Base-by-base conservation (phyloP, 306 rosid genomes). In the Fragaria nilgerrensis region DNA sequence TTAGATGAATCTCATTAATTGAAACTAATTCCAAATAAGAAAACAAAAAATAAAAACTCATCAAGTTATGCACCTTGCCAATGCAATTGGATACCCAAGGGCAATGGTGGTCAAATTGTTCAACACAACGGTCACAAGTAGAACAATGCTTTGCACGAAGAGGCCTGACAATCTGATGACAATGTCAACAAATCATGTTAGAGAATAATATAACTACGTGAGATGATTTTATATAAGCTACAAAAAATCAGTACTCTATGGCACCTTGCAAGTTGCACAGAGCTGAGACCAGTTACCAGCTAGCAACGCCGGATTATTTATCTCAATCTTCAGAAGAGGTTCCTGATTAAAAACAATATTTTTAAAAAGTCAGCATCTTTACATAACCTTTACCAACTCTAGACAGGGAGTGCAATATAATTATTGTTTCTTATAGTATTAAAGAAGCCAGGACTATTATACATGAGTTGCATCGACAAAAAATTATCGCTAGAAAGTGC, bases 41-140 rank as follows among this genome's bases (percentile, higher is more conserved):
- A 58, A 9, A 6, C 9, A n/a, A 16, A 15, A 20, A 55, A 17
- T 1, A 22, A 66, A 78, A 73, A 77, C 17, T 50, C 39, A 82
- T 77, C 39, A 72, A 69, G 25, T 45, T 55, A 41, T 50, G 71
- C 80, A 95, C 99, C 99, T 95, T 95, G 88, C 99, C 99, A 49
- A 95, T 91, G 86, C 99, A 96, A 87, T 96, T 96, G 81, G 99
- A 96, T 71, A 96, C 99, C 99, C 99, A 96, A 22, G 99, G 99
- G 83, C 99, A 96, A 82, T 96, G 99, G 84, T 92, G 99, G 76
- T 96, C 99, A 83, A 96, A 96, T 80, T 96, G 99, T 78, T 96
- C 99, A 74, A 96, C 96, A 80, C 99, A 96, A 67, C 94, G 96
- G 82, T 92, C 85, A 73, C 99, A 96, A 27, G 92, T 89, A 73